phyloP scores from a whole-genome alignment of 768 basidiomycete species.

The Tylopilus rubrobrunneus region DNA sequence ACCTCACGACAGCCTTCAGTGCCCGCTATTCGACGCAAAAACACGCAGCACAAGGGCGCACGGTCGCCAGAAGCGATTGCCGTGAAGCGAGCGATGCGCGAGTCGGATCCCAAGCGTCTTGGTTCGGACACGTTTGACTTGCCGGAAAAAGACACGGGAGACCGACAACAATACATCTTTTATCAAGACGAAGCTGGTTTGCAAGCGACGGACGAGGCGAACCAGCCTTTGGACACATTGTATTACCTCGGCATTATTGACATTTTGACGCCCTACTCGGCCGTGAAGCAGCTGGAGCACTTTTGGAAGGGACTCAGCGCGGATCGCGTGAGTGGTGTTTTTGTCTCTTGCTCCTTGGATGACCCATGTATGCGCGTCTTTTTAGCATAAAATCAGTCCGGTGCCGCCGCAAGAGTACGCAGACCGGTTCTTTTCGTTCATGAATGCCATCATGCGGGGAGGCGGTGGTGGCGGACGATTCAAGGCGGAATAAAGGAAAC shows the following conservation, averaged over 20 bases:
- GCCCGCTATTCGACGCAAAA: conserved; percentile 57
- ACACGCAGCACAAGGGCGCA: conserved; percentile 53
- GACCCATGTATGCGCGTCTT: not conserved
- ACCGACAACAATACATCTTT: conserved; percentile 74
- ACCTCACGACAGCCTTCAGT: conserved; percentile 56
- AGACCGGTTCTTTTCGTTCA: conserved; percentile 82
- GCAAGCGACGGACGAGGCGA: conserved; percentile 83
- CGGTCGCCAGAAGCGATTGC: conserved; percentile 73
- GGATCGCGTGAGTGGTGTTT: conserved; percentile 65
- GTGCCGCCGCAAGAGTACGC: conserved; percentile 86
- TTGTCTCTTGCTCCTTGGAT: not conserved
- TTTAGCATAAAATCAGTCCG: conserved; percentile 90
- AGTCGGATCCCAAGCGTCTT: conserved; percentile 73
- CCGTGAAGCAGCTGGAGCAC: conserved; percentile 78
- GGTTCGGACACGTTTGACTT: conserved; percentile 49
- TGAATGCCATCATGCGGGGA: conserved; percentile 82
- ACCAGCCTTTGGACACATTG: conserved; percentile 68
- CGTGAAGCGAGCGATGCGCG: conserved; percentile 80
- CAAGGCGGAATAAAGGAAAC: conserved; percentile 36
- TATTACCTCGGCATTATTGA: conserved; percentile 98
- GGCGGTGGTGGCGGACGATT: conserved; percentile 61
- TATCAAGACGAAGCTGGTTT: conserved; percentile 96
- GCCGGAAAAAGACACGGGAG: conserved; percentile 60
- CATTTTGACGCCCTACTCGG: conserved; percentile 86
- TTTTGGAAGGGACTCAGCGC: conserved; percentile 88